These are phyloP conservation scores for Phytopythium chamaehyphon DNA, from an alignment of 352 stramenopile genomes.

Conservation along the genomic window DNA sequence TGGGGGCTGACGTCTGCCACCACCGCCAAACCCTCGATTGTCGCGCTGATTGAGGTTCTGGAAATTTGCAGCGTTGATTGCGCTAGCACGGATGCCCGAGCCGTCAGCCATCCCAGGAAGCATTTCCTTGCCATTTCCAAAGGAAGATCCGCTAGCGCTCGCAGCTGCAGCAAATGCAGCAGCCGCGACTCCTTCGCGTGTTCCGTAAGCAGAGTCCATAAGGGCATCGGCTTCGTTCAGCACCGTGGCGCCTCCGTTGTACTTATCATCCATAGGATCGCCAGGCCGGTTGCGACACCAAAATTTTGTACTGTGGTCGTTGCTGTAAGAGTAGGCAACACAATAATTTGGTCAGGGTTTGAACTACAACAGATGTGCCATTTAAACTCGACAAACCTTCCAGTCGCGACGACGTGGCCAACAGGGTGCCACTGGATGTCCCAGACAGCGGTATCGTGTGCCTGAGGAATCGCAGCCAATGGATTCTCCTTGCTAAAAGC, in stretches of 20 bases:
- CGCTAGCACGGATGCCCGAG: constrained; percentile 50
- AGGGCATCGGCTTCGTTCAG: constrained; percentile 65
- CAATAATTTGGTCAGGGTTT: too few relatives aligned
- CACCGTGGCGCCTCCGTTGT: constrained; percentile 73
- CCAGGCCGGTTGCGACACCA: constrained; percentile 95
- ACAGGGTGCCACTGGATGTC: constrained; percentile 98
- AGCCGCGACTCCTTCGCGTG: not conserved
- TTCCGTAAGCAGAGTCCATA: constrained; percentile 16
- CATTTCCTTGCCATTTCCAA: constrained; percentile 22
- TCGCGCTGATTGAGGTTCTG: constrained; percentile 53
- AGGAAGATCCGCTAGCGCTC: not conserved
- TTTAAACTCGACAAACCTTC: constrained; percentile 37
- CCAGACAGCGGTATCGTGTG: constrained; percentile 97
- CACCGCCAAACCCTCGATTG: constrained; percentile 13
- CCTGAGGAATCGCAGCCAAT: constrained; percentile 83
- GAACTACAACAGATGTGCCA: too few relatives aligned
- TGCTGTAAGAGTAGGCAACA: constrained; percentile 46
- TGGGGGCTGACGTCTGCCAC: constrained; percentile 51
- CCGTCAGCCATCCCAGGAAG: constrained; percentile 69
- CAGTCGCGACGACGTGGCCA: constrained; percentile 94
- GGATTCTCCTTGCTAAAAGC: constrained; percentile 70
- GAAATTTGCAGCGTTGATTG: constrained; percentile 72
- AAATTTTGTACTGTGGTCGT: constrained; percentile 98
- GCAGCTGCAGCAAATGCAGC: constrained; percentile 3
- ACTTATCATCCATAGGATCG: constrained; percentile 88